Percentiles rank a stretch among this genome's conserved stretches.
Evolutionary conservation across 192 early-diverging fungal species (phyloP).

Genomic region (Backusella parvicylindrica): DNA sequence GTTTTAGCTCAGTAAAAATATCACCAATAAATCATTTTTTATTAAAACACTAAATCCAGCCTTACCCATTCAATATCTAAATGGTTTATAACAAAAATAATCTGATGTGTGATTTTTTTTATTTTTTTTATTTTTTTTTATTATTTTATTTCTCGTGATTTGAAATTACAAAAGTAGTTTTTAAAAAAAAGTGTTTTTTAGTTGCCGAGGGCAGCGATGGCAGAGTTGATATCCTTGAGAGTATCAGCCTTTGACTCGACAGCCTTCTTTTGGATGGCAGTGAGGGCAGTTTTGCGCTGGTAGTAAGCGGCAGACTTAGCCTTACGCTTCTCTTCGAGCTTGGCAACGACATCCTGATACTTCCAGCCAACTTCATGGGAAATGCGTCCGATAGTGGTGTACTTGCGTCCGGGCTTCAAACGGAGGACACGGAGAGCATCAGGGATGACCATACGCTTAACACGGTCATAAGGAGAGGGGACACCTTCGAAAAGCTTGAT

Average conservation of each 20-base stretch:
- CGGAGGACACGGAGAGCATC: slow-evolving; percentile 95
- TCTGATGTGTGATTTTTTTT: neutral
- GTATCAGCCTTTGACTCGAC: slow-evolving; percentile 47
- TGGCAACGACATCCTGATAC: slow-evolving; percentile 95
- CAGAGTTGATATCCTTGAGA: slow-evolving; percentile 54
- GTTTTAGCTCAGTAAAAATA: too few relatives aligned
- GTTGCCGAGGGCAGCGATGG: slow-evolving; percentile 55
- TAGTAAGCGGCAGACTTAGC: slow-evolving; percentile 89
- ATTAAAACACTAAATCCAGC: too few relatives aligned
- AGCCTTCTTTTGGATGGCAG: slow-evolving; percentile 35
- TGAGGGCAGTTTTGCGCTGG: slow-evolving; percentile 76
- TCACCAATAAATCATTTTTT: too few relatives aligned
- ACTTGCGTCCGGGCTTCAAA: slow-evolving; percentile 97
- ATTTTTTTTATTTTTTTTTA: neutral
- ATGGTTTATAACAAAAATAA: too few relatives aligned
- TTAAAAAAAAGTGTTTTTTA: slow-evolving; percentile 31
- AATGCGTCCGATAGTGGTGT: slow-evolving; percentile 91
- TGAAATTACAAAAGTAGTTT: neutral
- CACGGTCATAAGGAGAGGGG: slow-evolving; percentile 94
- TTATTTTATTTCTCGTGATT: neutral
- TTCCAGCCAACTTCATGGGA: slow-evolving; percentile 99
- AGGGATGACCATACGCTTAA: slow-evolving; percentile 97
- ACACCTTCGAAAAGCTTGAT: slow-evolving; percentile 99
- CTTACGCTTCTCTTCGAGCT: slow-evolving; percentile 99
- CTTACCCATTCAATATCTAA: too few relatives aligned